These are phyloP conservation scores for Aspergillus tamarii DNA, from an alignment of 2,329 filamentous ascomycete species.

Conservation along the genomic window DNA sequence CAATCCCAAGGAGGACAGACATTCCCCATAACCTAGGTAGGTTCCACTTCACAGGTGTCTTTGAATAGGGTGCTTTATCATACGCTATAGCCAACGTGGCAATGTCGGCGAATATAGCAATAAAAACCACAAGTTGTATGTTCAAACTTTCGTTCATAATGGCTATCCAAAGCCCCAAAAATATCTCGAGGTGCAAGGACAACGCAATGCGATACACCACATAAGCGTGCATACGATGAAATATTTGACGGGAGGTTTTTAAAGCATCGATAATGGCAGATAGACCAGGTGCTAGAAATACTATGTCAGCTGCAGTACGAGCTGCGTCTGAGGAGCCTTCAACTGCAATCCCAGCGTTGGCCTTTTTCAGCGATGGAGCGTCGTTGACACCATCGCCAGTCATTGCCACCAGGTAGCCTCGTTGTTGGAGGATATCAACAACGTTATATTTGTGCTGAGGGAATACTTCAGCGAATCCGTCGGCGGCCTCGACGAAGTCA, in stretches of 20 bases:
- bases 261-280: slow-evolving; percentile 91
- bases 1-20: slow-evolving; percentile 79
- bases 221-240: slow-evolving; percentile 96
- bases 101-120: slow-evolving; percentile 92
- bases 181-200: slow-evolving; percentile 88
- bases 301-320: slow-evolving; percentile 88
- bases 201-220: slow-evolving; percentile 93
- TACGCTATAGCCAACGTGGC: slow-evolving; percentile 91
- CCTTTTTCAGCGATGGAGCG: slow-evolving; percentile 88
- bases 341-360: slow-evolving; percentile 94
- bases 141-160: slow-evolving; percentile 84
- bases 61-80: slow-evolving; percentile 87
- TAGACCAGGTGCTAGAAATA: slow-evolving; percentile 88
- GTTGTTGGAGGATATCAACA: slow-evolving; percentile 89
- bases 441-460: slow-evolving; percentile 95
- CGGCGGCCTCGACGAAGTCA: slow-evolving; percentile 92
- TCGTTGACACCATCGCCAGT: slow-evolving; percentile 96
- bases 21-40: slow-evolving; percentile 92
- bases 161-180: slow-evolving; percentile 88
- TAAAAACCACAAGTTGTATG: slow-evolving; percentile 87
- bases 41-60: slow-evolving; percentile 91
- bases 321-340: slow-evolving; percentile 90
- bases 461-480: slow-evolving; percentile 94
- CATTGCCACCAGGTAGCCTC: slow-evolving; percentile 93
- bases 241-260: slow-evolving; percentile 92